A percentile compares a stretch with the other conserved stretches of the same genome.
Conservation (phyloP, 768 basidiomycete species). For the Suillus placidus region DNA sequence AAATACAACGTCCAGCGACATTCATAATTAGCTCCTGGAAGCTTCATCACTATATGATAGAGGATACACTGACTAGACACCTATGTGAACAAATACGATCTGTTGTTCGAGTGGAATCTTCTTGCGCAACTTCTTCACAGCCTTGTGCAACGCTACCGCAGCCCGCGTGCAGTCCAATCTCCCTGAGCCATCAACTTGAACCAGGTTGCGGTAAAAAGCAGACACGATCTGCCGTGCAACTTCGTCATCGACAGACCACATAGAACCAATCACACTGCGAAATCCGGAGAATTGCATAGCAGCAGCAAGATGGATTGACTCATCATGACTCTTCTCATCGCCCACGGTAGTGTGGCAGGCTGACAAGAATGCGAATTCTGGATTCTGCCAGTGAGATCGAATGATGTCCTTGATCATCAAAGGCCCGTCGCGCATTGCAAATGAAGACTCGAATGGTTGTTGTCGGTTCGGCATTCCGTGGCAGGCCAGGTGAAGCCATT, state of each 20-base stretch:
- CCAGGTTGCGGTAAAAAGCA: neutral
- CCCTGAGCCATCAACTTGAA: neutral
- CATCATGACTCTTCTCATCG: conserved; percentile 19
- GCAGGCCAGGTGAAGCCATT: conserved; percentile 37
- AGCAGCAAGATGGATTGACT: conserved; percentile 25
- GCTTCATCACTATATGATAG: no score
- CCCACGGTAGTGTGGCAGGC: conserved; percentile 28
- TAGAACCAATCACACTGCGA: neutral
- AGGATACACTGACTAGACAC: neutral
- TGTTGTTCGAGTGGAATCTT: conserved; percentile 3
- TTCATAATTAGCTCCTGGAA: no score
- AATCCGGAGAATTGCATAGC: conserved; percentile 23
- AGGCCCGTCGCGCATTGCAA: conserved; percentile 21
- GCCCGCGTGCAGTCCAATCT: neutral
- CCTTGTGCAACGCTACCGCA: conserved; percentile 4
- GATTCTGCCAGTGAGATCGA: conserved; percentile 11
- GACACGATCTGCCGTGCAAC: conserved; percentile 8
- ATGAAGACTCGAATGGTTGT: conserved; percentile 24
- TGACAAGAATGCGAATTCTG: conserved; percentile 25
- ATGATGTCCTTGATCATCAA: conserved; percentile 10
- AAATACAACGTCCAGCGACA: no score
- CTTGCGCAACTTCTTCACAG: conserved; percentile 1
- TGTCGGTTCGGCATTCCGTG: conserved; percentile 36
- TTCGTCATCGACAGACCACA: conserved; percentile 23
- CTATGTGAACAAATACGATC: conserved; percentile 10